phyloP scores from a whole-genome alignment of 140 eudicot genomes.

The Ambrosia hybrid region DNA sequence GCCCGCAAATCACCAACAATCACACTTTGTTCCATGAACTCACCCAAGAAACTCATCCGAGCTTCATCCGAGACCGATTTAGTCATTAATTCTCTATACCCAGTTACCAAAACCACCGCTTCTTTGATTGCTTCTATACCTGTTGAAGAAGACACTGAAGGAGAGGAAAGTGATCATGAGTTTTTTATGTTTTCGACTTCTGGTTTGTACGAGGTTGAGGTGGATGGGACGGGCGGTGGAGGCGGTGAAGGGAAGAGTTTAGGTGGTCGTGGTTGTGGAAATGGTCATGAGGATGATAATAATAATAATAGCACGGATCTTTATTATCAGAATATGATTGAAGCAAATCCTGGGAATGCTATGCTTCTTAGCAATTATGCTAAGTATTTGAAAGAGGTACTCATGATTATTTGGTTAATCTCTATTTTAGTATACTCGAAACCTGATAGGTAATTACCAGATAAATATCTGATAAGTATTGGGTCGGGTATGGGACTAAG shows the following conservation, averaged over 20 bases:
- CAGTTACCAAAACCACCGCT: background rate
- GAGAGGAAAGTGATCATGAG: slow-evolving; percentile 29
- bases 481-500: too few relatives aligned
- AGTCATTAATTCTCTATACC: background rate
- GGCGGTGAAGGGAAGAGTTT: slow-evolving; percentile 39
- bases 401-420: background rate
- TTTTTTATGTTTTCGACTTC: slow-evolving; percentile 29
- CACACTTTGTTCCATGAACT: background rate
- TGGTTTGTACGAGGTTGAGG: slow-evolving; percentile 33
- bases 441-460: too few relatives aligned
- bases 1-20: slow-evolving; percentile 16
- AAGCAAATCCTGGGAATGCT: slow-evolving; percentile 69
- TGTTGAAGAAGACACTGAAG: slow-evolving; percentile 32
- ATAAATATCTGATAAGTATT: too few relatives aligned
- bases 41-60: slow-evolving; percentile 24
- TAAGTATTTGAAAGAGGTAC: slow-evolving; percentile 79
- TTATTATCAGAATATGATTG: slow-evolving; percentile 62
- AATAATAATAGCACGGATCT: slow-evolving; percentile 28
- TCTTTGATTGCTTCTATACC: slow-evolving; percentile 17
- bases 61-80: slow-evolving; percentile 44
- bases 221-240: slow-evolving; percentile 28
- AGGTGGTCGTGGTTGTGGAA: slow-evolving; percentile 34
- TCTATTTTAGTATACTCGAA: background rate
- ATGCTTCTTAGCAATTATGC: slow-evolving; percentile 76
- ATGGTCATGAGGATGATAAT: slow-evolving; percentile 21